Evolutionary conservation across 2,329 filamentous ascomycete species (phyloP).

Genomic region (Talaromyces funiculosus): DNA sequence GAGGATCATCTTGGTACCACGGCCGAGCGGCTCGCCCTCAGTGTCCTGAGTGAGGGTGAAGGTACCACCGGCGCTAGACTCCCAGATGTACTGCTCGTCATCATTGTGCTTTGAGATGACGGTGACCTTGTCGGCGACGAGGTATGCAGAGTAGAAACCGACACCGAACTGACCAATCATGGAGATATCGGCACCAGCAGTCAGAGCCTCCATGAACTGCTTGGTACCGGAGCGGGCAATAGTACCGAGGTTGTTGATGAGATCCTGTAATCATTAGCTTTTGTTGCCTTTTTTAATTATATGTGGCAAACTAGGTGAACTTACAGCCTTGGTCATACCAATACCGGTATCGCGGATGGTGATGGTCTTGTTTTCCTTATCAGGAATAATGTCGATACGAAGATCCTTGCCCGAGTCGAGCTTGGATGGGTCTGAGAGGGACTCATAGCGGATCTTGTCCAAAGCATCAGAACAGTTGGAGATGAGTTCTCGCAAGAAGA

Average conservation of each 20-base stretch:
- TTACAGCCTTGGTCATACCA: conserved; percentile 99
- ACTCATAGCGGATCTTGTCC: conserved; percentile 99
- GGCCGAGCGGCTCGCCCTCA: conserved; percentile 83
- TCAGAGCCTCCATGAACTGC: conserved; percentile 99
- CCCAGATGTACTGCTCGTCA: conserved; percentile 99
- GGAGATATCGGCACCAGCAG: conserved; percentile 96
- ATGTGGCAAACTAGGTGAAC: conserved; percentile 35
- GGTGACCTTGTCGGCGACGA: conserved; percentile 92
- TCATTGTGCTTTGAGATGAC: conserved; percentile 99
- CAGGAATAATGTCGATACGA: conserved; percentile 96
- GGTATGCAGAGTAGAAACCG: conserved; percentile 99
- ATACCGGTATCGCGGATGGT: conserved; percentile 98
- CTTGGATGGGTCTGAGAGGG: conserved; percentile 93
- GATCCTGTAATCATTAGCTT: conserved; percentile 54
- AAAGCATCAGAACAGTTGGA: conserved; percentile 98
- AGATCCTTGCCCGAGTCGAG: conserved; percentile 97
- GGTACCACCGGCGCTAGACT: conserved; percentile 93
- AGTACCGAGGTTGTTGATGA: conserved; percentile 99
- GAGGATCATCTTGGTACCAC: conserved; percentile 96
- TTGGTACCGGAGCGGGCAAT: conserved; percentile 99
- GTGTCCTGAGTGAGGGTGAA: conserved; percentile 91
- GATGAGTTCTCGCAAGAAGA: conserved; percentile 96
- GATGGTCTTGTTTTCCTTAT: conserved; percentile 96
- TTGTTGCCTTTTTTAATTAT: background rate
- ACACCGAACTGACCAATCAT: conserved; percentile 99